Evolutionary conservation across 306 rosid genomes (phyloP), one percentile per base, ranked within the genome.

Genomic region (Bauhinia variegata): DNA sequence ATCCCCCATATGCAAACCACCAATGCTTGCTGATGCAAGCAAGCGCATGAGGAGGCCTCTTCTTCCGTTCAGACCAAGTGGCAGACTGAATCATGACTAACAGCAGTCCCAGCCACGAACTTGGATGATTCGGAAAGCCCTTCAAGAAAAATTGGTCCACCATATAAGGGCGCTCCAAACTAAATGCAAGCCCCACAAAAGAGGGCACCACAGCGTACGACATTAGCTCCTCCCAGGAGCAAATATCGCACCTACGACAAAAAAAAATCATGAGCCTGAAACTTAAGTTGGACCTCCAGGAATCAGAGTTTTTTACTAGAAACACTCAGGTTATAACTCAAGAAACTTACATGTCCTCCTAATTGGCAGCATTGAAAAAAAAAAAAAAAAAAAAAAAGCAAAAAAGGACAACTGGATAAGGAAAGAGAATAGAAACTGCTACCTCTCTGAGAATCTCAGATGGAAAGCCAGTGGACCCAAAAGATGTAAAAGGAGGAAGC

Each of bases 171-270:
- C 92, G 81, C 99, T 90, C 96, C 97, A 85, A 95, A 88, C 70
- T 75, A 95, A 86, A 83, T 75, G 91, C 88, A 81, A 83, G 90
- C 92, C 97, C 96, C 85, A 83, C 74, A 79, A 82, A 81, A 71
- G 83, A 87, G 97, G 99, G 96, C 95, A 83, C 92, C 95, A 86
- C 96, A 95, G 79, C 87, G 99, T 95, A 95, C 99, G 99, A 95
- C 99, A 95, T 95, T 90, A 87, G 99, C 99, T 90, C 99, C 99
- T 82, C 92, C 86, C 86, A 77, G 99, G 99, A 95, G 97, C 99
- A 78, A 93, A 95, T 89, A 95, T 95, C 99, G 97, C 99, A 95
- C 96, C 99, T 95, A 91, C 91, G 96, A 90, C 95, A 85, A 89
- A 76, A 91, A 65, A 81, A 75, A 75, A 82, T 85, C 83, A 79